A percentile compares a stretch with the other conserved stretches of the same genome.
phyloP scores from a whole-genome alignment of 345 rosid genomes.

The Eucalyptus erythrocorys region DNA sequence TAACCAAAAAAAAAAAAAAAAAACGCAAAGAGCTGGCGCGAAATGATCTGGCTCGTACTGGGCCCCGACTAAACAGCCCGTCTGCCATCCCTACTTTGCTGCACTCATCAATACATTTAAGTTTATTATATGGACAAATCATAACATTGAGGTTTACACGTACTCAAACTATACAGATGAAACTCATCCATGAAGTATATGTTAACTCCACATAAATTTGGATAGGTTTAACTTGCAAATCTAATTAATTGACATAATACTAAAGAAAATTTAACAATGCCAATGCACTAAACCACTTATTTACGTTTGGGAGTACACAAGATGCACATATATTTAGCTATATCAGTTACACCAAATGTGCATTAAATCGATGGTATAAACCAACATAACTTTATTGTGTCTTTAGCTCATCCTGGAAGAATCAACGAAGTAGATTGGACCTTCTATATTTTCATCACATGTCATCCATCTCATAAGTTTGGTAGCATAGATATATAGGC shows the following conservation, averaged over 20 bases:
- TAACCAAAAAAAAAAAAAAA: too few species aligned
- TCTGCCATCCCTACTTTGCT: too few species aligned
- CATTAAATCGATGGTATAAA: not conserved
- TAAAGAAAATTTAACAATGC: too few species aligned
- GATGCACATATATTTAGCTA: too few species aligned
- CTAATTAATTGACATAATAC: not conserved
- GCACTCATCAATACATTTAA: too few species aligned
- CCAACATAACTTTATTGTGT: not conserved
- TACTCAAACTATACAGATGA: not conserved
- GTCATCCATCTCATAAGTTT: not conserved
- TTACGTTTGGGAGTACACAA: not conserved
- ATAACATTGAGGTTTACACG: not conserved
- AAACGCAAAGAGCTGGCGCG: too few species aligned
- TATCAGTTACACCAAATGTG: too few species aligned
- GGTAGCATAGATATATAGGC: accelerated
- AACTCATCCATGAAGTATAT: not conserved
- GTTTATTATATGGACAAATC: not conserved
- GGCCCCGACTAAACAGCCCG: too few species aligned
- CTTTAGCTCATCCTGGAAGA: not conserved
- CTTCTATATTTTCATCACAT: too few species aligned
- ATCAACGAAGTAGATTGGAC: not conserved
- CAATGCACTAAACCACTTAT: too few species aligned
- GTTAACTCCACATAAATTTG: not conserved
- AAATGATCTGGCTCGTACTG: too few species aligned
- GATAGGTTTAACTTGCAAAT: not conserved